These are phyloP conservation scores for Ceratorhiza oryzae-sativae DNA, from an alignment of 1,284 basidiomycete species.

Conservation along the genomic window DNA sequence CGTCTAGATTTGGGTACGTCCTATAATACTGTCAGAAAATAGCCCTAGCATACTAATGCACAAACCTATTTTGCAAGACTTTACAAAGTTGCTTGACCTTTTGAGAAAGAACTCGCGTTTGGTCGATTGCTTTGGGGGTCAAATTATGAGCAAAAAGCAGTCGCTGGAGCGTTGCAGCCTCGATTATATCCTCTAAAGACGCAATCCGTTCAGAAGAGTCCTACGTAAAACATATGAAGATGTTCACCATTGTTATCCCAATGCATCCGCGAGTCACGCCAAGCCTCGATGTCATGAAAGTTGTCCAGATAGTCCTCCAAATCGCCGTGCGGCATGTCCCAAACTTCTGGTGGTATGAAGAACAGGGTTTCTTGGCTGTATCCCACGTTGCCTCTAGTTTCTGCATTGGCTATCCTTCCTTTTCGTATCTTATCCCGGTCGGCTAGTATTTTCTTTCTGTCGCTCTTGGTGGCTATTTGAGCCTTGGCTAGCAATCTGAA, in stretches of 20 bases:
- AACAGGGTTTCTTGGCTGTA: conserved; percentile 10
- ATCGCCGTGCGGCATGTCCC: background rate
- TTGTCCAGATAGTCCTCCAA: background rate
- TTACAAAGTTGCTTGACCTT: background rate
- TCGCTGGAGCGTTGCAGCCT: conserved; percentile 6
- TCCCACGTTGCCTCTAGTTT: background rate
- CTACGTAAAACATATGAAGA: no score
- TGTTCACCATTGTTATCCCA: conserved; percentile 32
- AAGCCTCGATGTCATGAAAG: conserved; percentile 19
- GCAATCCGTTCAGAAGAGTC: no score
- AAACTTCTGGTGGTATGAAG: conserved; percentile 15
- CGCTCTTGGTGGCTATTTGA: background rate
- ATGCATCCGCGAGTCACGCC: background rate
- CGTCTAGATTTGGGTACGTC: background rate
- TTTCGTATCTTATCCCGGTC: background rate
- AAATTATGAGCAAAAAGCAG: conserved; percentile 3
- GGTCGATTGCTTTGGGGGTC: background rate
- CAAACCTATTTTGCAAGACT: conserved; percentile 3
- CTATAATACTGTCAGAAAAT: background rate
- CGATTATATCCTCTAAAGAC: conserved; percentile 26
- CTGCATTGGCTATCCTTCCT: background rate
- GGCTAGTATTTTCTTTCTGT: background rate
- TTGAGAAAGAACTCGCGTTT: conserved; percentile 6
- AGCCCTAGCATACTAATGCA: background rate
- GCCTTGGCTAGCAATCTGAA: background rate